phyloP scores from a whole-genome alignment of 1,284 basidiomycete species.

The Rhizopogon hawkerae region DNA sequence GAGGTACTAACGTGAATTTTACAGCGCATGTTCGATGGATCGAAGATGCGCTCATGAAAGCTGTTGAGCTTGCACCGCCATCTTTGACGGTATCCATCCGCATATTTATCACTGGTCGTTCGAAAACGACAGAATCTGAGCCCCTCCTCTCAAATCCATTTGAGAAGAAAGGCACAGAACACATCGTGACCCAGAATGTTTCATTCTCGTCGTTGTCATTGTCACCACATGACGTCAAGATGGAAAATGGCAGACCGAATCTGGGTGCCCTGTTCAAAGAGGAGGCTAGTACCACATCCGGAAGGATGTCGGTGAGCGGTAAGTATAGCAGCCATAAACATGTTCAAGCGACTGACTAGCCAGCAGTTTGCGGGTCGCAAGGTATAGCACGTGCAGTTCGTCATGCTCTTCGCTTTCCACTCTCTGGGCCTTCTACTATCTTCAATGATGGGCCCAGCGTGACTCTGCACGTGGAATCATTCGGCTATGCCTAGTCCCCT shows the following conservation, averaged over 20 bases:
- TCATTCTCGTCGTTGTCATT: not conserved
- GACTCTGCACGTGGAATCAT: conserved; percentile 40
- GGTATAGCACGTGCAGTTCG: conserved; percentile 33
- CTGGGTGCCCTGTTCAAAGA: conserved; percentile 14
- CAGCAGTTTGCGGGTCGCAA: conserved; percentile 41
- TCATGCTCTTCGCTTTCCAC: conserved; percentile 29
- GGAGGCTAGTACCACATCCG: conserved; percentile 17
- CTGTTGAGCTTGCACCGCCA: conserved; percentile 15
- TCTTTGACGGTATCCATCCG: conserved; percentile 26
- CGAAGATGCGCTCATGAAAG: conserved; percentile 22
- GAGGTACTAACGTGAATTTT: not conserved
- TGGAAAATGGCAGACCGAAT: conserved; percentile 18
- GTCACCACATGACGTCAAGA: conserved; percentile 7
- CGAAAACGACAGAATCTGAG: not conserved
- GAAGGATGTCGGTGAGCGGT: conserved; percentile 23
- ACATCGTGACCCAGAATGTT: not conserved
- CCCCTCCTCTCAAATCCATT: not conserved
- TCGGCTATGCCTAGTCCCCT: conserved; percentile 31
- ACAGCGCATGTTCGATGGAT: conserved; percentile 30
- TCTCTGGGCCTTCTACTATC: conserved; percentile 29
- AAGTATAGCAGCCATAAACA: not conserved
- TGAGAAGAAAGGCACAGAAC: not conserved
- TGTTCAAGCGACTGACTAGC: not conserved
- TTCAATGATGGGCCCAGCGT: conserved; percentile 40
- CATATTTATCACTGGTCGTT: conserved; percentile 25